Evolutionary conservation across 306 rosid genomes (phyloP), one percentile per base, ranked within the genome.

Genomic region (Carpinus viminea): DNA sequence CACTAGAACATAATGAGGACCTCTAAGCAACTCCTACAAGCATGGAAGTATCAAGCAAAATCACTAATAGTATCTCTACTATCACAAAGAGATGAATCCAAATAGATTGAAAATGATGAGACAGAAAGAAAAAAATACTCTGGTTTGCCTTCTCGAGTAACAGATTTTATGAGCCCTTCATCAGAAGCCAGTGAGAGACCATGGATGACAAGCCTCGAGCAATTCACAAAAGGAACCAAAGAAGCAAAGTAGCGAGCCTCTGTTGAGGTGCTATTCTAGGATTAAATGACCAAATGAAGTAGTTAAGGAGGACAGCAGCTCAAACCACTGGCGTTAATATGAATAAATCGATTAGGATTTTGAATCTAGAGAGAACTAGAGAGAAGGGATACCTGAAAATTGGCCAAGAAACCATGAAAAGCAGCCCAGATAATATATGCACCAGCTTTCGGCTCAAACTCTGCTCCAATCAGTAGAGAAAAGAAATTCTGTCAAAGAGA

Each of bases 191-290:
- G 91, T 38, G 91, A 86, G 60, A 95, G 77, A 78, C 99, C 99
- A 72, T 93, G 81, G 70, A 89, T 79, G 81, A 95, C 80, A 78
- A 95, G 99, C 90, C 96, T 91, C 82, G 86, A 78, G 87, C 85
- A 87, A 84, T 95, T 95, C 78, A 91, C 89, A 13, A 89, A 83
- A 68, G 98, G 99, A 83, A 91, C 97, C 78, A 93, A 69, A 17
- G 93, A 84, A 65, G 98, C 98, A 76, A 95, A 95, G 97, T 84
- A 92, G 18, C 99, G 98, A 83, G 99, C 98, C 66, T 21, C 77
- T 4, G 82, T 68, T 70, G 98, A 88, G 83, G 88, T 91, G 88
- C 98, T 95, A 95, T 84, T 88, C 90, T 86, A 90, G 83, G 88
- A 91, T 84, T 55, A 79, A 87, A 72, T 74, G 76, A 88, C 74